A percentile compares a stretch with the other conserved stretches of the same genome.
Evolutionary conservation across 768 basidiomycete species (phyloP).

Genomic region (Termitomyces heimii): DNA sequence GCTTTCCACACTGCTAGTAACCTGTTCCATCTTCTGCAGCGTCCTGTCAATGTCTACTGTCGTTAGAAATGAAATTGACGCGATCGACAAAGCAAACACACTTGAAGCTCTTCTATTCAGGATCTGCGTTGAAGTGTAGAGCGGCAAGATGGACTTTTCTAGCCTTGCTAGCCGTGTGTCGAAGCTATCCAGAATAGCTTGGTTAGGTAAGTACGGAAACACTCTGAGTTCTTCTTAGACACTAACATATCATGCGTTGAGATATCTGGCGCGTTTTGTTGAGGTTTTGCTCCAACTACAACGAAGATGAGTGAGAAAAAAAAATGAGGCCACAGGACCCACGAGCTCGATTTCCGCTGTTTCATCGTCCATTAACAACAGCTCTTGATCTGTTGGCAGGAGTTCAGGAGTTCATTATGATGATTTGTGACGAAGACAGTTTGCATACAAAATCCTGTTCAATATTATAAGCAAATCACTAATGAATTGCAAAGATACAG

Average conservation of each 20-base stretch:
- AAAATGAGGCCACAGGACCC: constrained; percentile 1
- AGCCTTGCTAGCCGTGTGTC: constrained; percentile 77
- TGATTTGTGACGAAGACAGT: neutral
- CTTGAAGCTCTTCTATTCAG: constrained; percentile 69
- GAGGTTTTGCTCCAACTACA: constrained; percentile 79
- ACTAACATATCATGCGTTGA: constrained; percentile 78
- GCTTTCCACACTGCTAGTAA: constrained; percentile 70
- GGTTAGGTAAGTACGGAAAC: constrained; percentile 23
- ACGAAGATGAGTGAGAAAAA: neutral
- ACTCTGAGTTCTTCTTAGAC: neutral
- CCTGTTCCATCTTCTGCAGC: constrained; percentile 68
- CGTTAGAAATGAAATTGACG: neutral
- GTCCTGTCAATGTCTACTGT: constrained; percentile 74
- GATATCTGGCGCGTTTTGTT: constrained; percentile 84
- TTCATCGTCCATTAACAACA: constrained; percentile 48
- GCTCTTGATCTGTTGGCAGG: neutral
- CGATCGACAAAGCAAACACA: constrained; percentile 28
- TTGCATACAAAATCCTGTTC: neutral
- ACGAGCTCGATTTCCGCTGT: constrained; percentile 75
- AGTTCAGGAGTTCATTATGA: neutral
- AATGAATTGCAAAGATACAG: neutral
- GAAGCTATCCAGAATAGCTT: constrained; percentile 80
- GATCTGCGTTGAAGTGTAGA: constrained; percentile 76
- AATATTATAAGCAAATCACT: neutral
- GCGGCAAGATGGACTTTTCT: constrained; percentile 78